These are phyloP conservation scores for Penicillium subrubescens DNA, from an alignment of 495 filamentous ascomycete species.

Conservation along the genomic window DNA sequence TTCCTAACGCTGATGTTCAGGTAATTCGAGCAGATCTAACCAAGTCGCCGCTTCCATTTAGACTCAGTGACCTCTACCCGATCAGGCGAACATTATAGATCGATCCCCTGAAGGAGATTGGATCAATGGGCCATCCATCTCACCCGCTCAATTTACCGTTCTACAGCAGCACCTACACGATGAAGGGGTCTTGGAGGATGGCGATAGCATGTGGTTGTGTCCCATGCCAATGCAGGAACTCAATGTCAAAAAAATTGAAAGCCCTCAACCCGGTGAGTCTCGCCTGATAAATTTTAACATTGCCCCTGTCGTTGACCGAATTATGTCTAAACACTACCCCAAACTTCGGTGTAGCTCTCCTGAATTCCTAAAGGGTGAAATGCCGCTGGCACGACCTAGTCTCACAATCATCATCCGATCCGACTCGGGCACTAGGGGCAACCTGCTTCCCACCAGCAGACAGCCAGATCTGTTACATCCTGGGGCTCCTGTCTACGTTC, in stretches of 20 bases:
- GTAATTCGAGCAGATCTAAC: slow-evolving; percentile 10
- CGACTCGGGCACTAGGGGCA: not conserved
- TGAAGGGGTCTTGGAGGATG: not conserved
- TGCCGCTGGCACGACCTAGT: slow-evolving; percentile 3
- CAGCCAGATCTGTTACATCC: not conserved
- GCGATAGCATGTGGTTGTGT: slow-evolving; percentile 2
- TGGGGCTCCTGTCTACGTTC: not conserved
- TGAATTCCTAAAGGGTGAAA: not conserved
- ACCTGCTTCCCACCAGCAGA: not conserved
- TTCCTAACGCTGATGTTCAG: slow-evolving; percentile 11
- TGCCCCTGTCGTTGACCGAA: not conserved
- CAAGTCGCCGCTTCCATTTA: not conserved
- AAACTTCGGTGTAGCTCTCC: not conserved
- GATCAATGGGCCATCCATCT: slow-evolving; percentile 7
- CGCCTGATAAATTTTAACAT: slow-evolving; percentile 3
- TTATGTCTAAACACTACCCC: not conserved
- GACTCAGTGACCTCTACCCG: slow-evolving; percentile 12
- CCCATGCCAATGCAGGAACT: not conserved
- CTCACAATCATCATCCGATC: slow-evolving; percentile 14
- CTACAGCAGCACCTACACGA: not conserved
- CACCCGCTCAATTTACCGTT: not conserved
- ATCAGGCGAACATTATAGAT: not conserved
- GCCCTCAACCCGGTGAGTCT: not conserved
- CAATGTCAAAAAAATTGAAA: not conserved
- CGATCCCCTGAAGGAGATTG: slow-evolving; percentile 7